Percentiles rank a stretch among this genome's conserved stretches.
Evolutionary conservation across 148 eudicot genomes (phyloP).

Genomic region (Silene uniflora): DNA sequence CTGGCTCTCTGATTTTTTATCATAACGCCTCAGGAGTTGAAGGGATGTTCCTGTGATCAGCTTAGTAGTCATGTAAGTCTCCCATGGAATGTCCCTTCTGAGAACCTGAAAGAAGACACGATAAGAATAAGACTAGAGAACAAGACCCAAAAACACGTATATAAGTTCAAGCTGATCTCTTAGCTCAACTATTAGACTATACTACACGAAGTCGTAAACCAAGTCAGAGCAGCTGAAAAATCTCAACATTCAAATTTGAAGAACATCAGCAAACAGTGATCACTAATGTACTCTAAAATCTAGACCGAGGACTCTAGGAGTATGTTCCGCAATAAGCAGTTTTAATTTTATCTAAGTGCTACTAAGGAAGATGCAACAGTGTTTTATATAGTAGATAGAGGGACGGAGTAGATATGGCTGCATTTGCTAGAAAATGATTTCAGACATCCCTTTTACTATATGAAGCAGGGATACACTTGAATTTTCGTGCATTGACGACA

Average conservation of each 20-base stretch:
- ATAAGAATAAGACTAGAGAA: neutral
- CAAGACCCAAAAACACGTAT: neutral
- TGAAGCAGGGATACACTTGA: neutral
- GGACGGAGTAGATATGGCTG: neutral
- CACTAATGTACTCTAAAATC: neutral
- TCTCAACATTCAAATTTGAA: neutral
- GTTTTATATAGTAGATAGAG: neutral
- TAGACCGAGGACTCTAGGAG: neutral
- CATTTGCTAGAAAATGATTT: too few relatives aligned
- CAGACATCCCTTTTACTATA: too few relatives aligned
- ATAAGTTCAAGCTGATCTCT: neutral
- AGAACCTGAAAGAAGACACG: conserved; percentile 50
- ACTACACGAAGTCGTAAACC: neutral
- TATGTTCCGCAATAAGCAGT: neutral
- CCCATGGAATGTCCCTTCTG: conserved; percentile 96
- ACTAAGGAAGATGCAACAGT: neutral
- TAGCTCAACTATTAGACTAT: neutral
- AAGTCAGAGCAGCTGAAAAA: neutral
- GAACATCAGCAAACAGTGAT: neutral
- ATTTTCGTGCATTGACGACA: neutral
- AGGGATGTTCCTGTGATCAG: conserved; percentile 81
- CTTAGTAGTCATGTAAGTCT: conserved; percentile 93
- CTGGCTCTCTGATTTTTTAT: conserved; percentile 67
- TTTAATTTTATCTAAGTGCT: neutral
- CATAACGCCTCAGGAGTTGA: conserved; percentile 85